Percentiles rank a stretch among this genome's conserved stretches.
These are phyloP conservation scores for Leccinum subtestaceum DNA, from an alignment of 768 basidiomycete species.

Conservation along the genomic window DNA sequence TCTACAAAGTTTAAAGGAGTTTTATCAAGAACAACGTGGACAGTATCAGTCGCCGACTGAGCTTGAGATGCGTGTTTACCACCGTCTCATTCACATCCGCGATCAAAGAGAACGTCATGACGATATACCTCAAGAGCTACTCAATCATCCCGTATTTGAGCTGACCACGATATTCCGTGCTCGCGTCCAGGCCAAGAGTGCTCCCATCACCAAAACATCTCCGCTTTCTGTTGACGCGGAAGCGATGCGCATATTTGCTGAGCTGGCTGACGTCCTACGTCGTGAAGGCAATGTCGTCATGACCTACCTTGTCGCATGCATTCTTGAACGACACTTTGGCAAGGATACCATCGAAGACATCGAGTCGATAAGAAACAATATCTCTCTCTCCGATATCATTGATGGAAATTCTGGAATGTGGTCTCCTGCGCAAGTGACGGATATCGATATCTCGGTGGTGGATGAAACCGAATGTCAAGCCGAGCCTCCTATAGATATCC, in stretches of 20 bases:
- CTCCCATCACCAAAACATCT: slow-evolving; percentile 69
- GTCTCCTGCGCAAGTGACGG: slow-evolving; percentile 26
- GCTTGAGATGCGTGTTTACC: slow-evolving; percentile 95
- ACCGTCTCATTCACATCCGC: slow-evolving; percentile 87
- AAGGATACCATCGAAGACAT: slow-evolving; percentile 77
- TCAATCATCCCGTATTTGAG: slow-evolving; percentile 72
- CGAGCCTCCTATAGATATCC: slow-evolving; percentile 1
- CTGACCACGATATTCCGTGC: slow-evolving; percentile 78
- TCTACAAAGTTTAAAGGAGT: slow-evolving; percentile 88
- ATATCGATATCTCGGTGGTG: slow-evolving; percentile 23
- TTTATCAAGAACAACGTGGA: slow-evolving; percentile 80
- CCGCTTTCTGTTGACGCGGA: slow-evolving; percentile 58
- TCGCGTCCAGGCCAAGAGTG: slow-evolving; percentile 77
- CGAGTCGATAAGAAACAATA: slow-evolving; percentile 56
- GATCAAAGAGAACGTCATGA: slow-evolving; percentile 77
- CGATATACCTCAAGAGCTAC: slow-evolving; percentile 65
- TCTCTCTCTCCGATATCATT: slow-evolving; percentile 62
- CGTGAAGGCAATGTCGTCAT: slow-evolving; percentile 64
- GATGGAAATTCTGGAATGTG: slow-evolving; percentile 49
- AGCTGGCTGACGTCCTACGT: slow-evolving; percentile 59
- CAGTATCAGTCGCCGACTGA: slow-evolving; percentile 75
- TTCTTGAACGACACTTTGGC: slow-evolving; percentile 84
- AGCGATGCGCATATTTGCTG: slow-evolving; percentile 63
- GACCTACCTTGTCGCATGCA: slow-evolving; percentile 87
- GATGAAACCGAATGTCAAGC: slow-evolving; percentile 22